These are phyloP conservation scores for Trichoderma sp. DNA, from an alignment of 2,329 filamentous ascomycete species.

Conservation along the genomic window DNA sequence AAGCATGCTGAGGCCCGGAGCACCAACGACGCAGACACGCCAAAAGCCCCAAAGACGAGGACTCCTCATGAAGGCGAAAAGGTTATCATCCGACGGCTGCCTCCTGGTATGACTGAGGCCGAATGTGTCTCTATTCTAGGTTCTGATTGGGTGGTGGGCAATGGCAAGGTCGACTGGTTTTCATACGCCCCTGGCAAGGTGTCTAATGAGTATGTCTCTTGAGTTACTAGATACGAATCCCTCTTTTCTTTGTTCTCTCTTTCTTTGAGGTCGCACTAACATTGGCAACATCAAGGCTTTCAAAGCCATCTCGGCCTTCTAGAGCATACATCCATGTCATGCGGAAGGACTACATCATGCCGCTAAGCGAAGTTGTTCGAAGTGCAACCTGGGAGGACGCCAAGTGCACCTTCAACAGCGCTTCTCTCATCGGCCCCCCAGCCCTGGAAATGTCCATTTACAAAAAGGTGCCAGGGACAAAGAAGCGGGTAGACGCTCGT, in stretches of 20 bases:
- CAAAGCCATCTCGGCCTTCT: slow-evolving; percentile 78
- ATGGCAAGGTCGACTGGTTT: slow-evolving; percentile 82
- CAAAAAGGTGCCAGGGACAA: slow-evolving; percentile 74
- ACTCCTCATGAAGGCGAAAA: slow-evolving; percentile 63
- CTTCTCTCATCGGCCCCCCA: slow-evolving; percentile 74
- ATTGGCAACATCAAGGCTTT: slow-evolving; percentile 51
- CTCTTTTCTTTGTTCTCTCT: neutral
- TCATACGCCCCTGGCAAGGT: slow-evolving; percentile 66
- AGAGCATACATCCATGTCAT: slow-evolving; percentile 80
- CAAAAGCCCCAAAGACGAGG: slow-evolving; percentile 32
- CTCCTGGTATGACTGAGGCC: slow-evolving; percentile 75
- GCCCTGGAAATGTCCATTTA: slow-evolving; percentile 79
- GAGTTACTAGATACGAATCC: neutral
- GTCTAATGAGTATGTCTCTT: slow-evolving; percentile 69
- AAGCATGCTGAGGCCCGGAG: slow-evolving; percentile 29
- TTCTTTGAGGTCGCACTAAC: slow-evolving; percentile 21
- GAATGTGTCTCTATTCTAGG: slow-evolving; percentile 75
- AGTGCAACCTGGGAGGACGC: slow-evolving; percentile 74
- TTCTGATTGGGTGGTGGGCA: slow-evolving; percentile 75
- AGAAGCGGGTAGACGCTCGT: slow-evolving; percentile 73
- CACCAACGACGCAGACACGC: slow-evolving; percentile 30
- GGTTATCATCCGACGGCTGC: slow-evolving; percentile 77
- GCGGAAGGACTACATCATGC: slow-evolving; percentile 64
- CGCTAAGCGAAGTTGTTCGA: slow-evolving; percentile 69
- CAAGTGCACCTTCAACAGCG: slow-evolving; percentile 68